phyloP scores from a whole-genome alignment of 1,284 basidiomycete genomes.

The Cryptococcus hybrid region DNA sequence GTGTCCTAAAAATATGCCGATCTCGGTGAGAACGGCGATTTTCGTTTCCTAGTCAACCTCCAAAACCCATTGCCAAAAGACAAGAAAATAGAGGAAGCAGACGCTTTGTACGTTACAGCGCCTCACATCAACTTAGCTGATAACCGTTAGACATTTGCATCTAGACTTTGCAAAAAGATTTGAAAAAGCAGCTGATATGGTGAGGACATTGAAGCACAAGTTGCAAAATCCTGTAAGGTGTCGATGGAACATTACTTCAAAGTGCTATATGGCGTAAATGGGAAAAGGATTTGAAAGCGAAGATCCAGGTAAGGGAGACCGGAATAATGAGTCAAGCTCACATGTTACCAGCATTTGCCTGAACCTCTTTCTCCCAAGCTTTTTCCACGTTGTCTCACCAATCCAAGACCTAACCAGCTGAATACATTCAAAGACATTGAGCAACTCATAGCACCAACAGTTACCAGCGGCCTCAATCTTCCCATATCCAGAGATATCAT shows the following conservation, averaged over 20 bases:
- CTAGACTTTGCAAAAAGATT: not conserved
- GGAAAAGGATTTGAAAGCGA: constrained; percentile 1
- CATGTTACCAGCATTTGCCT: too few relatives aligned
- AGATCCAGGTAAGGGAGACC: not conserved
- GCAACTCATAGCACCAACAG: not conserved
- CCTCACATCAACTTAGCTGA: not conserved
- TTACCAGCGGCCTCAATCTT: not conserved
- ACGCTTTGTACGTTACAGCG: not conserved
- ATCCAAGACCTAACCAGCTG: not conserved
- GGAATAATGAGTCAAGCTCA: not conserved
- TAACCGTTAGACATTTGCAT: not conserved
- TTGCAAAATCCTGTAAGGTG: not conserved
- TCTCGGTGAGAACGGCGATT: not conserved
- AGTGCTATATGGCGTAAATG: constrained; percentile 9
- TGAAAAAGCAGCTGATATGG: not conserved
- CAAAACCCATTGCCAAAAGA: not conserved
- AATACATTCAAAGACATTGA: not conserved
- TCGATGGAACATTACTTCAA: not conserved
- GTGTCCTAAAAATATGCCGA: not conserved
- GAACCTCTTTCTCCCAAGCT: too few relatives aligned
- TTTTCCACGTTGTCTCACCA: too few relatives aligned
- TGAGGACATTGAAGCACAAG: not conserved
- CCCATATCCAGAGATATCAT: not conserved
- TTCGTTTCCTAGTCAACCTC: not conserved
- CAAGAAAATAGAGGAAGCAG: not conserved